Base-by-base conservation (phyloP, 257 asterid genomes). In the Linaria vulgaris region DNA sequence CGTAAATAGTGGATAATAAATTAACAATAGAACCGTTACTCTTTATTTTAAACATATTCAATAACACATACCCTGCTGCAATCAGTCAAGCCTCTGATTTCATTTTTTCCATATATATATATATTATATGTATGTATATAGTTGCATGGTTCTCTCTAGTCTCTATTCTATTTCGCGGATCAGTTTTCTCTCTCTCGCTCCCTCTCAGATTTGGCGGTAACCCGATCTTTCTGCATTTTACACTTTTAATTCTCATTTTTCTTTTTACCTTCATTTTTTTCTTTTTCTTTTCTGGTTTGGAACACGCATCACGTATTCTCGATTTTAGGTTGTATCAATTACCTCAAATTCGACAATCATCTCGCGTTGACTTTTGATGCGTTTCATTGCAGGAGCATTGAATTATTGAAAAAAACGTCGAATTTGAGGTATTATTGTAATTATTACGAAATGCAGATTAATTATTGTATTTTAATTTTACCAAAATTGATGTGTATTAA, bases 201-300 rank as follows among this genome's bases (percentile, higher is more conserved):
- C 79, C 76, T 55, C 73, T 49, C 22, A 47, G 71, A 71, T 76
- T 82, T 80, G 78, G 80, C 80, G 95, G 95, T 86, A 77, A 73
- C 61, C 79, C 74, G 76, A 76, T 70, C 61, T 66, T 73, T 59
- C 66, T 69, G 74, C 80, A 76, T 66, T 60, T 67, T 64, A 54
- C 72, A 66, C 56, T 64, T 37, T 71, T 31, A 61, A 59, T 30
- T 25, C 49, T 30, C 21, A 39, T 61, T 38, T 58, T 58, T 49
- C 47, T 3, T 17, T n/a, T 61, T 2, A 27, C 3, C 3, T 27
- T 27, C 34, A 6, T 2, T 27, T 27, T 27, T 27, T 27, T 27
- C 34, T 6, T 27, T n/a, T 6, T 27, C 34, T 27, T 27, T 27
- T 27, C 31, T 37, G 13, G 57, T 44, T 41, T 19, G 50, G 64